Conservation (phyloP, 306 rosid genomes). For the Mucuna pruriens region DNA sequence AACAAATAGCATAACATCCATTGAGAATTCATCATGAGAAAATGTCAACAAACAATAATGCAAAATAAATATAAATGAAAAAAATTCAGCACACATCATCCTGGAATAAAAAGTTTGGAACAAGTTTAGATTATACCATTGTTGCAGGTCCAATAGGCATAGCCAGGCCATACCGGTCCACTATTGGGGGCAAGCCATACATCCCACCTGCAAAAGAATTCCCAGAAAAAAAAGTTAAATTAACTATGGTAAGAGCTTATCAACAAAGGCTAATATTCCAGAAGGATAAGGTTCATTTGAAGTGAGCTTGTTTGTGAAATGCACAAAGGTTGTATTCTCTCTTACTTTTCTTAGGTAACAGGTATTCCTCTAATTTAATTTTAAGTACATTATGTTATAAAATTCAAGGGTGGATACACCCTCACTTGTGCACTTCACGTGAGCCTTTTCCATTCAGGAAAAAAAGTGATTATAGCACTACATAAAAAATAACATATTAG, state of each 20-base stretch:
- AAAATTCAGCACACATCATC: no score
- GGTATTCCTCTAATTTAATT: no score
- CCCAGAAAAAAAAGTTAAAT: neutral
- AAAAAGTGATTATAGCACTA: neutral
- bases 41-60: no score
- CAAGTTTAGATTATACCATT: conserved; percentile 60
- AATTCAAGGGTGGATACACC: neutral
- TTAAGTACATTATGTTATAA: neutral
- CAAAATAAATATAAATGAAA: no score
- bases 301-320: neutral
- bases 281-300: no score
- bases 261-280: neutral
- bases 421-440: neutral
- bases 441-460: neutral
- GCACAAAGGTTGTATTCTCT: neutral
- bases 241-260: conserved; percentile 1
- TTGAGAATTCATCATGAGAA: neutral
- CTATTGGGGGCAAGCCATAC: conserved; percentile 78
- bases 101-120: neutral
- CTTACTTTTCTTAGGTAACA: neutral
- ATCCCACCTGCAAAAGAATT: conserved; percentile 69
- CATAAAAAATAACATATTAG: neutral
- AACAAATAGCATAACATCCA: conserved; percentile 7
- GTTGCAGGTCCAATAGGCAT: conserved; percentile 81
- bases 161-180: conserved; percentile 86